Conservation (phyloP, 176 grass and related monocot species). For the Juncus effusus region DNA sequence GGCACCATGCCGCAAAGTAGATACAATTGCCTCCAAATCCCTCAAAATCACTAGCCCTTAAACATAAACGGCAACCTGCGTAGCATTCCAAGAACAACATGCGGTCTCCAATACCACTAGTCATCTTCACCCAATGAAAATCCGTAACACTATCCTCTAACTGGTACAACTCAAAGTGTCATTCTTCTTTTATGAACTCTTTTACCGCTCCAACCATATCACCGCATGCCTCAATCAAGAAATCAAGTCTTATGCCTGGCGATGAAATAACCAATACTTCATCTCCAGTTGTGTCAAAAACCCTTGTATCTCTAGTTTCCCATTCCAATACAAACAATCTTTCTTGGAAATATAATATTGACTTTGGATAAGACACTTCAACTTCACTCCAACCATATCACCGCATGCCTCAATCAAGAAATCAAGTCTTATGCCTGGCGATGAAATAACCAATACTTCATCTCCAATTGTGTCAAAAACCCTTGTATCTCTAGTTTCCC, state of each 20-base stretch:
- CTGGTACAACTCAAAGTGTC: not conserved
- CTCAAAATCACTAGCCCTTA: too few relatives aligned
- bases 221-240: slow-evolving; percentile 8
- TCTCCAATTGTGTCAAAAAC: not conserved
- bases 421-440: not conserved
- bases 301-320: not conserved
- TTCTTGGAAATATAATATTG: not conserved
- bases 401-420: slow-evolving; percentile 2
- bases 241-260: not conserved
- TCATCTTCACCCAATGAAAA: not conserved
- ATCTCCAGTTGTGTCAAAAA: not conserved
- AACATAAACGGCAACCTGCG: too few relatives aligned
- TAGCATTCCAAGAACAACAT: slow-evolving; percentile 5
- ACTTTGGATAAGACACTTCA: too few relatives aligned
- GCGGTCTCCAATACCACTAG: not conserved
- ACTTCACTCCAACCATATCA: not conserved
- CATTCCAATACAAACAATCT: not conserved
- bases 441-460: not conserved
- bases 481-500: not conserved
- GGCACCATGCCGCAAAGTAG: too few relatives aligned
- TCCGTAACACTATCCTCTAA: not conserved
- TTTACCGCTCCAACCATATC: not conserved
- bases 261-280: not conserved
- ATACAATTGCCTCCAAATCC: too few relatives aligned
- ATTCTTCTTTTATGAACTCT: not conserved